Evolutionary conservation across 2,329 filamentous ascomycete genomes (phyloP).

Genomic region (Dactylonectria macrodidyma): DNA sequence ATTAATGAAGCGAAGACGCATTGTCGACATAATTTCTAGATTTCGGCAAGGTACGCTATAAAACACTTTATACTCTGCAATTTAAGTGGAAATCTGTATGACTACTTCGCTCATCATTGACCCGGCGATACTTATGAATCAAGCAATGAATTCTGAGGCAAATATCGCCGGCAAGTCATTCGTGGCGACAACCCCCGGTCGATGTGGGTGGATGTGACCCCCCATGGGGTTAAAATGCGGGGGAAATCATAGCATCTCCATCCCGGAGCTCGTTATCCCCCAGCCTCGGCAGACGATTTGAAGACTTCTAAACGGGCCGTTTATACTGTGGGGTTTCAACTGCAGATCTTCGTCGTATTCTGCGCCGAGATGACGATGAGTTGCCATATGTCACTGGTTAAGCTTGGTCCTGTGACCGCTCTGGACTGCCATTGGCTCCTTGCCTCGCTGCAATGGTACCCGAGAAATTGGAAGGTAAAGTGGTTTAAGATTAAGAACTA

Average conservation of each 20-base stretch:
- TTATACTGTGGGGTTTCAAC: not conserved
- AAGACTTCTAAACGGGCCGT: not conserved
- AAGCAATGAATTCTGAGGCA: not conserved
- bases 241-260: not conserved
- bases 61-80: not conserved
- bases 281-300: not conserved
- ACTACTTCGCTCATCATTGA: not conserved
- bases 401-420: not conserved
- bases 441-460: not conserved
- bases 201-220: not conserved
- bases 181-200: not conserved
- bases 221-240: constrained; percentile 5
- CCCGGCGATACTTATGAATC: not conserved
- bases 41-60: not conserved
- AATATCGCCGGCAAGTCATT: not conserved
- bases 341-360: not conserved
- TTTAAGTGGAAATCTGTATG: not conserved
- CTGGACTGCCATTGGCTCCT: not conserved
- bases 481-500: not conserved
- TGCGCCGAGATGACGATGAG: not conserved
- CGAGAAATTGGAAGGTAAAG: not conserved
- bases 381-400: not conserved
- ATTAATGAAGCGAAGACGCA: not conserved
- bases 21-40: not conserved
- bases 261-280: not conserved